Conservation (phyloP, 2,329 filamentous ascomycete genomes). For the Colletotrichum coccodes region DNA sequence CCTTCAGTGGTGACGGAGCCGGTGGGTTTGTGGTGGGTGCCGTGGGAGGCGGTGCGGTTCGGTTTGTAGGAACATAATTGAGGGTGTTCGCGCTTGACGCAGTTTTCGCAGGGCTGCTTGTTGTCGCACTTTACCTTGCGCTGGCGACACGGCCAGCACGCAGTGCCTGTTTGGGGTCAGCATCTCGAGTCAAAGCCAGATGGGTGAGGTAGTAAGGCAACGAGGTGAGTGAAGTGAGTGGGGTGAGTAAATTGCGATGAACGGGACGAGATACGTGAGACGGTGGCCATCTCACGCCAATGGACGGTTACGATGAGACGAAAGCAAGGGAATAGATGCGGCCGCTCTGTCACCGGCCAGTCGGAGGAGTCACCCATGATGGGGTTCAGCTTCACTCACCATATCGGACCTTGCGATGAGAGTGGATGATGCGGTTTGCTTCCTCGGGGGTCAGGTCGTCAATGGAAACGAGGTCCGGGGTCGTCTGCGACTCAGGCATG, state of each 20-base stretch:
- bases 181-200: too few relatives aligned
- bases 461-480: conserved; percentile 56
- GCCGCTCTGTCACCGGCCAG: not conserved
- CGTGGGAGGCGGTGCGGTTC: conserved; percentile 54
- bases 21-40: conserved; percentile 39
- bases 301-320: not conserved
- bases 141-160: conserved; percentile 75
- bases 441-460: conserved; percentile 72
- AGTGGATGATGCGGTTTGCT: conserved; percentile 75
- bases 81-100: conserved; percentile 72
- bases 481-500: conserved; percentile 57
- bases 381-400: conserved; percentile 55
- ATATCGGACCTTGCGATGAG: conserved; percentile 75
- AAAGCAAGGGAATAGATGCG: not conserved
- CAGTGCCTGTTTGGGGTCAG: conserved; percentile 57
- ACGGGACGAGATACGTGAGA: too few relatives aligned
- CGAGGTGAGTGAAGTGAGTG: not conserved
- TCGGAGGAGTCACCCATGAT: not conserved
- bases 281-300: not conserved
- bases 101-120: conserved; percentile 75
- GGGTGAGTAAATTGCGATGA: too few relatives aligned
- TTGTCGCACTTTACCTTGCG: conserved; percentile 78
- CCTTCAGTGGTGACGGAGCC: conserved; percentile 37
- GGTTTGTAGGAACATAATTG: conserved; percentile 75
- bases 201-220: not conserved